Conservation (phyloP, 108 stramenopile genomes). For the Aurantiochytrium sp. region DNA sequence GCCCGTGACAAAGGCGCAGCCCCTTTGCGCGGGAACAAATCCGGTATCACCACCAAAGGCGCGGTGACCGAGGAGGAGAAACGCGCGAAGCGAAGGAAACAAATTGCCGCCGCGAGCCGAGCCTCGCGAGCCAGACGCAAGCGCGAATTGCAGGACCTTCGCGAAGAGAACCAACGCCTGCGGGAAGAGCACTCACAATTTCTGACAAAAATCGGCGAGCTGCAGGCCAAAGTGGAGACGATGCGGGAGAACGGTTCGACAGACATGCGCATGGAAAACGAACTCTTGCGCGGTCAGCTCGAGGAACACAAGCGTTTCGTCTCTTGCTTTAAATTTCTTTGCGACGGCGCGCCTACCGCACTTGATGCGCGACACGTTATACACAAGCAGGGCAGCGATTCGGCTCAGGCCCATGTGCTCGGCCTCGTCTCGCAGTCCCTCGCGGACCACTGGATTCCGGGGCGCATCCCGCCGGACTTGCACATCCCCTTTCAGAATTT, state of each 20-base stretch:
- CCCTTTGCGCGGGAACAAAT: background rate
- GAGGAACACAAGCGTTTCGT: slow-evolving; percentile 12
- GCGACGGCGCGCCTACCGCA: background rate
- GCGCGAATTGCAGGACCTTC: background rate
- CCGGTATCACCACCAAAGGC: background rate
- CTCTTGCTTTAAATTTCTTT: background rate
- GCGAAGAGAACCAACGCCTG: background rate
- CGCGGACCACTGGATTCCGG: background rate
- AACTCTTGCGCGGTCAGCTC: background rate
- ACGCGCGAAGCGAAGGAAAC: background rate
- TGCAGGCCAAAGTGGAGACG: background rate
- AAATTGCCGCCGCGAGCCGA: background rate
- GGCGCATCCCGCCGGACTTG: background rate
- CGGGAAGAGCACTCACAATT: background rate
- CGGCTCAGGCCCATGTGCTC: background rate
- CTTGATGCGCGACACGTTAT: background rate
- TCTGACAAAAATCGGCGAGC: background rate
- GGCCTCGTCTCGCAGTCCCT: background rate
- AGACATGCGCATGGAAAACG: slow-evolving; percentile 12
- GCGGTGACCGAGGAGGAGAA: background rate
- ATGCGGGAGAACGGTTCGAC: background rate
- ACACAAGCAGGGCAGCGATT: background rate
- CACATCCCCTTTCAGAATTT: background rate
- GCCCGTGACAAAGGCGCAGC: too few species aligned
- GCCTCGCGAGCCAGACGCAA: background rate